Evolutionary conservation across 345 rosid species (phyloP), one percentile per base, ranked within the genome.

Genomic region (Eucalyptus melliodora): DNA sequence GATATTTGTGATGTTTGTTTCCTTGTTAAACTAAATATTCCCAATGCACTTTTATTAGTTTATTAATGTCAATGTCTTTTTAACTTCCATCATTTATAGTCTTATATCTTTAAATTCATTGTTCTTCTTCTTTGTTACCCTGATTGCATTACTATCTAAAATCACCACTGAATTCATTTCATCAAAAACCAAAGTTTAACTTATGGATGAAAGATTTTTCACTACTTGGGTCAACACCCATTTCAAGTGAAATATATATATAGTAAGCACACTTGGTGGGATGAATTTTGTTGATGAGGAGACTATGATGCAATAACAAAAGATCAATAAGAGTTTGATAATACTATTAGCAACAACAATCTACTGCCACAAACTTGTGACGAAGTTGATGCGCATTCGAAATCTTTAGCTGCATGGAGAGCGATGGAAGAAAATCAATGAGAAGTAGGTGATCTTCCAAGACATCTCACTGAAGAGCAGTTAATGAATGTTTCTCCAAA

Each of bases 371-470:
- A 56, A 56, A 56, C 13, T 56, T 23, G 13, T 56, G 13, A 56
- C 0, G 2, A 56, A 24, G 6, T 56, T 9, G 13, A 23, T 56
- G 30, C 0, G 6, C 14, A 14, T 7, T 62, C 1, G 9, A 62
- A 62, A 27, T 62, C 34, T 62, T 62, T 15, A 62, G 34, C 17
- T 7, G 9, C 34, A 0, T 2, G 0, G 72, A 62, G 34, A 62
- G 9, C 0, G 0, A 7, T 0, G 4, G 3, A 30, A 62, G 5
- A 0, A 30, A 62, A 62, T 62, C 17, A 3, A 62, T 1, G 31
- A 7, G 17, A 62, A 62, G 0, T 13, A 30, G 72, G 31, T 13
- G 72, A 62, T 30, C 72, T 30, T 30, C 72, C 34, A 13, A 4
- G 34, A 15, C 19, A 62, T 62, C 72, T 30, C 31, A 30, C 3